phyloP scores from a whole-genome alignment of 2,329 filamentous ascomycete species.

The Endothia cerciana region DNA sequence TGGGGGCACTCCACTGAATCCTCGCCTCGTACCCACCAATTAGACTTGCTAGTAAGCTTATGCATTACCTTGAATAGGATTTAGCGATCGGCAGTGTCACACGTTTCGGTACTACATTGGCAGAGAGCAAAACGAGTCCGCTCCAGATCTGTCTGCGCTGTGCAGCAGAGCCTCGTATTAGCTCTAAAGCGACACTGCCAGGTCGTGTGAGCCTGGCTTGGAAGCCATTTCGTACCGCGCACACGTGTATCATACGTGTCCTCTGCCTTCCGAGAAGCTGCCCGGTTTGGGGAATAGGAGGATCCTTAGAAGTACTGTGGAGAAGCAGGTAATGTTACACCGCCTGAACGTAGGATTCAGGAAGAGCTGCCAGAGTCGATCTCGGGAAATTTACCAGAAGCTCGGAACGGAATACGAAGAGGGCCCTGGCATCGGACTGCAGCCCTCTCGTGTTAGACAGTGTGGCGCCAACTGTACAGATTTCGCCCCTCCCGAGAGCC shows the following conservation, averaged over 20 bases:
- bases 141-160: background rate
- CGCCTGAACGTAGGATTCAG: background rate
- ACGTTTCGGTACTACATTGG: background rate
- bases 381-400: background rate
- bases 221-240: background rate
- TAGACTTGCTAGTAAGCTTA: slow-evolving; percentile 2
- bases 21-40: background rate
- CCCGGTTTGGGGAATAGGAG: background rate
- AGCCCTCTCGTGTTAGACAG: background rate
- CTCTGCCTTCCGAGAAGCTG: background rate
- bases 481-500: background rate
- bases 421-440: background rate
- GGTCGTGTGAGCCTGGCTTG: background rate
- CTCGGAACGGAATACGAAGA: background rate
- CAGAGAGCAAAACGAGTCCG: background rate
- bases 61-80: background rate
- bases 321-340: background rate
- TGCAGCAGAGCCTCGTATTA: background rate
- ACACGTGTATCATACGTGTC: background rate
- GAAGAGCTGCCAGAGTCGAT: background rate
- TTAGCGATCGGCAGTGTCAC: background rate
- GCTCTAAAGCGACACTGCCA: background rate
- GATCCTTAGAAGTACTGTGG: background rate
- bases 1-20: background rate
- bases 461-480: background rate